These are phyloP conservation scores for Cornus controversa DNA, from an alignment of 148 eudicot species.

Conservation along the genomic window DNA sequence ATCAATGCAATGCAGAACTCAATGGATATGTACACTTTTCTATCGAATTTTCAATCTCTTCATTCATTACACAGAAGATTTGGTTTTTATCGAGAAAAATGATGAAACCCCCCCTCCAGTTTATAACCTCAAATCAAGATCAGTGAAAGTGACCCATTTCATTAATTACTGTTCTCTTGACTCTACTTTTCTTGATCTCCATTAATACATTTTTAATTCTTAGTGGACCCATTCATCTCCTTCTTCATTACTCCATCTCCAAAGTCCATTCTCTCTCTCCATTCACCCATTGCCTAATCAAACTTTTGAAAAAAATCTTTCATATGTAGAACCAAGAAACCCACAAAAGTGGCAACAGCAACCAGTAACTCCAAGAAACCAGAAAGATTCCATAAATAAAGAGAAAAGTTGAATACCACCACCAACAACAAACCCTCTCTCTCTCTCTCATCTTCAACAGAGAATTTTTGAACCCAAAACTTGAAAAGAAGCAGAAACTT, in stretches of 20 bases:
- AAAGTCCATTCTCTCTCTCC: not conserved
- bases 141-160: not conserved
- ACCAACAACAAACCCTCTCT: not conserved
- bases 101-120: not conserved
- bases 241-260: not conserved
- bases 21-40: not conserved
- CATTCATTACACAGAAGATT: not conserved
- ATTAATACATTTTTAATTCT: not conserved
- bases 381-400: not conserved
- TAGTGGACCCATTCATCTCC: slow-evolving; percentile 7
- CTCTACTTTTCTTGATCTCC: not conserved
- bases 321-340: slow-evolving; percentile 9
- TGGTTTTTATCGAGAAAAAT: not conserved
- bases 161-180: slow-evolving; percentile 3
- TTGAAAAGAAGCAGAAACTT: not conserved
- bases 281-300: not conserved
- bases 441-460: not conserved
- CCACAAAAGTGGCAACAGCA: slow-evolving; percentile 7
- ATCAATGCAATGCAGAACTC: slow-evolving; percentile 17
- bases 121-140: not conserved
- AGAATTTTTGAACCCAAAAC: not conserved
- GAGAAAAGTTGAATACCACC: slow-evolving; percentile 7
- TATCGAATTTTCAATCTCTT: not conserved
- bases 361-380: slow-evolving; percentile 23
- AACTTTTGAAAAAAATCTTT: no score